Conservation (phyloP, 768 basidiomycete species). For the Imleria badia region DNA sequence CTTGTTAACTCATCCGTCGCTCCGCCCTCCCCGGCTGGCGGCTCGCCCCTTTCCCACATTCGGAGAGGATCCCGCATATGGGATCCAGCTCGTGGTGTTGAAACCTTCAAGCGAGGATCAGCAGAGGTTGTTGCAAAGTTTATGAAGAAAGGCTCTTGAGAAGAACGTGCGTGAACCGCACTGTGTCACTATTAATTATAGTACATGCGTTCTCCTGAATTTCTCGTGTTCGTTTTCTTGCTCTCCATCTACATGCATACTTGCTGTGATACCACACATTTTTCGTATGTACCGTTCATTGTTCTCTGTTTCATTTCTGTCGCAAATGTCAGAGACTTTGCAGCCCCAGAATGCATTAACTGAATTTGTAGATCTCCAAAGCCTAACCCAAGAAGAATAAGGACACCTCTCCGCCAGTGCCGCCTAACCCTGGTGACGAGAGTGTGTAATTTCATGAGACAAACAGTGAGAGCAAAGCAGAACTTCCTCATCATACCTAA, state of each 20-base stretch:
- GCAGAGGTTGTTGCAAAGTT: constrained; percentile 86
- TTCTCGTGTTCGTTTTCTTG: not conserved
- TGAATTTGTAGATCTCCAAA: not conserved
- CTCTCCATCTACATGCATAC: not conserved
- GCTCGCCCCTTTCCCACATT: constrained; percentile 30
- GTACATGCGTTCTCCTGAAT: not conserved
- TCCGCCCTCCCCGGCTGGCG: constrained; percentile 50
- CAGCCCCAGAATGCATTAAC: not conserved
- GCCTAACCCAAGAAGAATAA: not conserved
- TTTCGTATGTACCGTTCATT: not conserved
- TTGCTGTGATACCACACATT: not conserved
- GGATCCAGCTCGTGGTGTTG: constrained; percentile 84
- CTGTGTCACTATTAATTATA: not conserved
- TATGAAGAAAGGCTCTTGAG: constrained; percentile 75
- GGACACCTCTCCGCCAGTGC: too few relatives aligned
- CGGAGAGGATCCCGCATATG: constrained; percentile 65
- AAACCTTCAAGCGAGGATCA: constrained; percentile 82
- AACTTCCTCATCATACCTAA: too few relatives aligned
- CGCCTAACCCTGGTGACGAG: too few relatives aligned
- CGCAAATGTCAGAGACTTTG: not conserved
- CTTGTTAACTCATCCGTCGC: constrained; percentile 58
- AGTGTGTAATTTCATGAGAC: not conserved
- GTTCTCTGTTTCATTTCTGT: not conserved
- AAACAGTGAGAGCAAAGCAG: too few relatives aligned
- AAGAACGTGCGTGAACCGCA: constrained; percentile 39